Conservation (phyloP, 2,329 filamentous ascomycete genomes). For the Pseudogymnoascus sp. region DNA sequence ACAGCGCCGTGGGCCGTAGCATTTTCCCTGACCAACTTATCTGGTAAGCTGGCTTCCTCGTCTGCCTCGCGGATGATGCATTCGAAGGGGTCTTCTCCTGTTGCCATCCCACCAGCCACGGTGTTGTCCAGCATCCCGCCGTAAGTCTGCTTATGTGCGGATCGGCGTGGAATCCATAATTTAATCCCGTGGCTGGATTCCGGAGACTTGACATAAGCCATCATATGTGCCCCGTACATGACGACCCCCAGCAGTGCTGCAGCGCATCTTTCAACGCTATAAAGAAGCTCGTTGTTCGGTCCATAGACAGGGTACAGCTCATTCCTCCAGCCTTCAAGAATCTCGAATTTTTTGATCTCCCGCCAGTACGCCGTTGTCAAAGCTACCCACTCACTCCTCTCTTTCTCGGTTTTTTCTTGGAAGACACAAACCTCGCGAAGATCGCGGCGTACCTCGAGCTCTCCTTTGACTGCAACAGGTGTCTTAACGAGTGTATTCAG, state of each 20-base stretch:
- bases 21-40: conserved; percentile 54
- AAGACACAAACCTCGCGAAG: conserved; percentile 58
- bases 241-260: conserved; percentile 66
- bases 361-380: conserved; percentile 60
- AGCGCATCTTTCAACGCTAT: conserved; percentile 70
- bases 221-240: conserved; percentile 77
- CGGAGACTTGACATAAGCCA: conserved; percentile 53
- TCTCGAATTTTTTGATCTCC: conserved; percentile 59
- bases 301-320: conserved; percentile 75
- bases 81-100: conserved; percentile 71
- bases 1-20: conserved; percentile 59
- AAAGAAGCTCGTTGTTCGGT: conserved; percentile 51
- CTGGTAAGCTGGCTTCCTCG: conserved; percentile 80
- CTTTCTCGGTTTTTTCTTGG: conserved; percentile 47
- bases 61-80: conserved; percentile 76
- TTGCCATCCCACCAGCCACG: conserved; percentile 75
- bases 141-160: conserved; percentile 75
- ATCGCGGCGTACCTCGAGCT: conserved; percentile 52
- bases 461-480: conserved; percentile 43
- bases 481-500: conserved; percentile 40
- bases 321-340: conserved; percentile 71
- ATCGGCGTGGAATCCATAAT: conserved; percentile 77
- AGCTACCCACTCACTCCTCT: conserved; percentile 50
- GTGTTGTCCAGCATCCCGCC: conserved; percentile 91
- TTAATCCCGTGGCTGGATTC: conserved; percentile 49